phyloP scores from a whole-genome alignment of 345 rosid genomes.

The Syzygium grande region DNA sequence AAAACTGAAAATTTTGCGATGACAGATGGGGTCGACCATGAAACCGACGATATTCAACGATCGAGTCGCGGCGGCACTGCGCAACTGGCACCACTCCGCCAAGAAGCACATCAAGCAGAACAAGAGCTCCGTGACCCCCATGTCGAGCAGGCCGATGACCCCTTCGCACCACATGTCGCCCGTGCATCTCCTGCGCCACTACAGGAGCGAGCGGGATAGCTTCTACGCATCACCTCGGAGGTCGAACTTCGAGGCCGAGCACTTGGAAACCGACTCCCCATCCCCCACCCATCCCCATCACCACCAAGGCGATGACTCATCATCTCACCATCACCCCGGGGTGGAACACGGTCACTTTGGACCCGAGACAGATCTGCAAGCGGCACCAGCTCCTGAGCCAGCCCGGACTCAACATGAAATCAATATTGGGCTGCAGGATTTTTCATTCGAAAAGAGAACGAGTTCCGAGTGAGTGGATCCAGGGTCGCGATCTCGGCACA shows the following conservation, averaged over 20 bases:
- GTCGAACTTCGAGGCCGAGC: conserved; percentile 16
- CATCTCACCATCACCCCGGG: conserved; percentile 10
- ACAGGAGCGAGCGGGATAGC: conserved; percentile 26
- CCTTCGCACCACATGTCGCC: conserved; percentile 60
- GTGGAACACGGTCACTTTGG: background rate
- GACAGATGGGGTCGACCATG: conserved; percentile 91
- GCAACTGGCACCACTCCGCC: conserved; percentile 69
- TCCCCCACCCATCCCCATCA: conserved; percentile 12
- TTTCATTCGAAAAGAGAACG: conserved; percentile 5
- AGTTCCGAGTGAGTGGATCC: background rate
- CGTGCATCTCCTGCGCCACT: conserved; percentile 42
- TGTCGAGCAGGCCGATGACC: conserved; percentile 56
- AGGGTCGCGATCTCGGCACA: background rate
- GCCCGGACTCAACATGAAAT: conserved; percentile 3
- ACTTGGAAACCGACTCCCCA: conserved; percentile 20
- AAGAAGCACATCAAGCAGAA: conserved; percentile 57
- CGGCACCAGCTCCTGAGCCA: background rate
- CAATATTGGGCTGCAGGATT: background rate
- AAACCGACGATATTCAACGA: conserved; percentile 82
- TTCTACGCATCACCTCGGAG: conserved; percentile 20
- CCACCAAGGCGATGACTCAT: conserved; percentile 9
- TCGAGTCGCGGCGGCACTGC: conserved; percentile 54
- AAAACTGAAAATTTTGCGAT: background rate
- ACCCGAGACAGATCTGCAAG: background rate
- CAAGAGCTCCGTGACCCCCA: conserved; percentile 36